Evolutionary conservation across 2,329 filamentous ascomycete species (phyloP).

Genomic region (Exophiala spinifera): DNA sequence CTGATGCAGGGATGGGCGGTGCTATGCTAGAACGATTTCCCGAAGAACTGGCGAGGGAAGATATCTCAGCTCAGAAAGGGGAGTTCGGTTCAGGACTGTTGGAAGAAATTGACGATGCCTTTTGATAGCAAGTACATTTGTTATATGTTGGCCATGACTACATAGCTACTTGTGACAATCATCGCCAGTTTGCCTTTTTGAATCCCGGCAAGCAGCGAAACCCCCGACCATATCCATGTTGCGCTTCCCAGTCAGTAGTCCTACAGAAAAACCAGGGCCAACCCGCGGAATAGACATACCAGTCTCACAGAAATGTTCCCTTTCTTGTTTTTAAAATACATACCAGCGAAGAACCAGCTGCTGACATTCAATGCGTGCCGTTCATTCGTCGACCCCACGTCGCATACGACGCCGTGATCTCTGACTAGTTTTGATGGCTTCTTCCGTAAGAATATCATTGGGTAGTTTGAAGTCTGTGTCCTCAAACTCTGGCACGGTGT

Average conservation of each 20-base stretch:
- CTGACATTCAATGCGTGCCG: neutral
- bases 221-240: neutral
- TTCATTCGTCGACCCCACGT: conserved; percentile 20
- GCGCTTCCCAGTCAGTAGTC: neutral
- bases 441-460: conserved; percentile 51
- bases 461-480: conserved; percentile 74
- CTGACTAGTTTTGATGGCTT: conserved; percentile 41
- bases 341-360: neutral
- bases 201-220: too few relatives aligned
- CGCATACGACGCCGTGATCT: conserved; percentile 28
- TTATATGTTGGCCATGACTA: too few relatives aligned
- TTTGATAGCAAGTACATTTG: too few relatives aligned
- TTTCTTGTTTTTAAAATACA: conserved; percentile 1
- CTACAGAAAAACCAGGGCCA: neutral
- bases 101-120: too few relatives aligned
- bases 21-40: too few relatives aligned
- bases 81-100: too few relatives aligned
- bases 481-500: conserved; percentile 69
- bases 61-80: too few relatives aligned
- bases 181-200: too few relatives aligned
- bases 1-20: too few relatives aligned
- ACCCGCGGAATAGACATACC: neutral
- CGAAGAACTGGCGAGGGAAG: too few relatives aligned
- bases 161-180: too few relatives aligned
- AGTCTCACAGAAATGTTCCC: neutral